Base-by-base conservation (phyloP, 257 asterid species). In the Solanum dulcamara region DNA sequence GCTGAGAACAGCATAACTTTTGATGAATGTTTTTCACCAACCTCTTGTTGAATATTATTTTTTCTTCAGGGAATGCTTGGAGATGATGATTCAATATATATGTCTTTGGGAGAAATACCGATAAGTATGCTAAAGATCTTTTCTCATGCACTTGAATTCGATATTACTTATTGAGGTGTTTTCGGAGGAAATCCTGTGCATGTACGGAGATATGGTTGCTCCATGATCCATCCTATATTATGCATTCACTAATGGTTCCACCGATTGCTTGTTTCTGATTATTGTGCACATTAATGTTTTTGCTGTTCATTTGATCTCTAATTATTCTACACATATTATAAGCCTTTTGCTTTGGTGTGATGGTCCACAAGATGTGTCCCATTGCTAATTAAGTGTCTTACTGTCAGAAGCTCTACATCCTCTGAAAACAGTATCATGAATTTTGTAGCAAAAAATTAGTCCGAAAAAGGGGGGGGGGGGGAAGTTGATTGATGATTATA, bases 81-180 rank as follows among this genome's bases (percentile, higher is more conserved):
- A 33, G 98, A 94, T 59, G 99, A 96, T 86, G 99, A 96, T 88
- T 92, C 99, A 42, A 93, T 96, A 88, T 93, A 93, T 87, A 94
- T 93, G 99, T 91, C 99, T 84, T 92, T 94, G 89, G 99, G 93
- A 86, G 98, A 94, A 88, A 93, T 96, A 92, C 99, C 99, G 82
- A 88, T 92, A 91, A 89, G 99, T 96, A 94, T 74, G 96, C 83
- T 85, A 67, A 75, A 15, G 81, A 83, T 86, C 87, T 68, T 68
- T 67, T 55, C 81, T 64, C 67, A 86, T 35, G 71, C 24, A 32
- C 14, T 64, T 83, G 71, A 68, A 62, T 62, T 40, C 35, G 9
- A 59, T 22, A 48, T 64, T 59, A 28, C 60, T 64, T 18, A 28
- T 33, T 83, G 75, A 26, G 33, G 6, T 83, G 24, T 81, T 42